Evolutionary conservation across 257 asterid species (phyloP), one percentile per base, ranked within the genome.

Genomic region (Gardenia jasminoides): DNA sequence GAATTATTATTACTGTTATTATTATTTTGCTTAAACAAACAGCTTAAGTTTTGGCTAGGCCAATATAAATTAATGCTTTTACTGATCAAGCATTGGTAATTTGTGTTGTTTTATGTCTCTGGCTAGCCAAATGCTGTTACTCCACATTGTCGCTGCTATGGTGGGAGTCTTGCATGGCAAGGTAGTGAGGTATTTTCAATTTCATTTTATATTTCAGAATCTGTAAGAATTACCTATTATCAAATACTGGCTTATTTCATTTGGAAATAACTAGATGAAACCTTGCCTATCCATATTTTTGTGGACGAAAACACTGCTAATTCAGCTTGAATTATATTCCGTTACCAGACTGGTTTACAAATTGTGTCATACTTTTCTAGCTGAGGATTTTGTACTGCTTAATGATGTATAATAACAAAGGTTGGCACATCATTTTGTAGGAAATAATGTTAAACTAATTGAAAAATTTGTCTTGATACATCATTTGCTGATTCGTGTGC

Each of bases 101-200:
- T n/a, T 64, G 70, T 76, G 36, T 11, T 46, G n/a, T 79, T 70
- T 77, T 67, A 50, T 39, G 28, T 48, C 76, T 19, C 59, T 82
- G 13, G 30, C 50, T 70, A 75, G 83, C 78, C 75, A 70, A 61
- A 70, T 76, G 52, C 48, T 58, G n/a, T 13, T 72, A n/a, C 76
- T 44, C 54, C 65, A 4, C 15, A 44, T 76, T 59, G 20, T 70
- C 41, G n/a, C 75, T 52, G 28, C 59, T 33, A 41, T 78, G 36
- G 47, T 67, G 33, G 76, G 10, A 12, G 24, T 62, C 67, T 62
- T 69, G 73, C 46, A 41, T 48, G 24, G 30, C 70, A 48, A 44
- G 70, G 58, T 43, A 68, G 67, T 43, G 43, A 75, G 80, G 83
- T 80, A 69, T 31, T 19, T 22, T 7, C 30, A 6, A 28, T 67